Percentiles rank a stretch among this genome's conserved stretches.
Evolutionary conservation across 805 yeast species (phyloP).

Genomic region (Hyphopichia homilentoma): DNA sequence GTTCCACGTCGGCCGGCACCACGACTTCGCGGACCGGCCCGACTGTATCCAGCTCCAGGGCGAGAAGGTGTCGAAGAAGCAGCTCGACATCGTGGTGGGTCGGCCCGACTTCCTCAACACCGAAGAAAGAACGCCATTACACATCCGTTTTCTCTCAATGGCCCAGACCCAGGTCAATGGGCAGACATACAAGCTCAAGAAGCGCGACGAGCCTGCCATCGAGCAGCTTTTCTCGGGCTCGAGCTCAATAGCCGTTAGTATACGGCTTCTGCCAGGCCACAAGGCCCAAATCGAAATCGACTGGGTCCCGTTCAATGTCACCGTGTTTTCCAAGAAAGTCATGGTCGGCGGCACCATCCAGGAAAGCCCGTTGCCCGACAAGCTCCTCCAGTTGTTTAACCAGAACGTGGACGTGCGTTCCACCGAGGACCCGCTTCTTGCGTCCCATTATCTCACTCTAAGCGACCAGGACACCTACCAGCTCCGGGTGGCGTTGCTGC

Average conservation of each 20-base stretch:
- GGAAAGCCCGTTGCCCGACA: not conserved
- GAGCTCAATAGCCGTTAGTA: not conserved
- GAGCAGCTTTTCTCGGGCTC: not conserved
- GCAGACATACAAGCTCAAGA: slow-evolving; percentile 13
- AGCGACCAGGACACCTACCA: slow-evolving; percentile 9
- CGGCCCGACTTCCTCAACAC: slow-evolving; percentile 5
- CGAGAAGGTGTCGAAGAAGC: slow-evolving; percentile 27
- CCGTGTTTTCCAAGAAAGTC: slow-evolving; percentile 4
- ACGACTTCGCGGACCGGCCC: slow-evolving; percentile 18
- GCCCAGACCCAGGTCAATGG: slow-evolving; percentile 30
- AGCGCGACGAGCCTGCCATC: not conserved
- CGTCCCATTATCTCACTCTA: slow-evolving; percentile 21
- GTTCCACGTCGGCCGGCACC: slow-evolving; percentile 7
- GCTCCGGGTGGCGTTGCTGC: slow-evolving; percentile 21
- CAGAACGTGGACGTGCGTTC: slow-evolving; percentile 16
- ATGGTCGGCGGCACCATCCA: not conserved
- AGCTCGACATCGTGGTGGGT: slow-evolving; percentile 18
- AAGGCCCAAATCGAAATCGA: slow-evolving; percentile 11
- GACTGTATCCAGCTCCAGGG: slow-evolving; percentile 22
- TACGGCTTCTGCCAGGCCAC: slow-evolving; percentile 10
- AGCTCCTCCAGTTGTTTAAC: slow-evolving; percentile 1
- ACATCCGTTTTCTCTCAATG: slow-evolving; percentile 22
- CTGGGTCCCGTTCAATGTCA: slow-evolving; percentile 19
- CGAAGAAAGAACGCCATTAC: slow-evolving; percentile 12
- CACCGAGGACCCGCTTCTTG: slow-evolving; percentile 12